These are phyloP conservation scores for Aspergillus texensis DNA, from an alignment of 2,329 filamentous ascomycete genomes.

Conservation along the genomic window DNA sequence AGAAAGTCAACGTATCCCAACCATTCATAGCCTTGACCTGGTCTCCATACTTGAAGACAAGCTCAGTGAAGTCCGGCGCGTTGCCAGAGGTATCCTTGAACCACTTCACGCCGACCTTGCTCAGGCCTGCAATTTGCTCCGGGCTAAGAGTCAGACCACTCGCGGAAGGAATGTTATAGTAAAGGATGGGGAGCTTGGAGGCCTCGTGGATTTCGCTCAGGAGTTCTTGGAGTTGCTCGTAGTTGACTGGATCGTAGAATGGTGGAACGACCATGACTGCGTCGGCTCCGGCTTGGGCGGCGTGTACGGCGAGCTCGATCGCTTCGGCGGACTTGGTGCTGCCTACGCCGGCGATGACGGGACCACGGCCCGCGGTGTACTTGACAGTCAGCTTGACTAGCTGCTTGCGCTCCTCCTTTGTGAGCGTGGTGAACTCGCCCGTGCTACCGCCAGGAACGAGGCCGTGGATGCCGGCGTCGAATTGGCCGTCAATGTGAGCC, in stretches of 20 bases:
- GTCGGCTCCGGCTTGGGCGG: conserved; percentile 42
- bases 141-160: conserved; percentile 49
- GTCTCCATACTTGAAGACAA: conserved; percentile 48
- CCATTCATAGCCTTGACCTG: conserved; percentile 55
- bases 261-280: conserved; percentile 55
- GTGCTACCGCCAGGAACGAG: conserved; percentile 56
- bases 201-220: conserved; percentile 46
- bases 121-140: conserved; percentile 47
- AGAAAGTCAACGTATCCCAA: conserved; percentile 58
- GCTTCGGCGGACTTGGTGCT: conserved; percentile 45
- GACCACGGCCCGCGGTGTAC: conserved; percentile 29
- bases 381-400: conserved; percentile 40
- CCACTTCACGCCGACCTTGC: conserved; percentile 52
- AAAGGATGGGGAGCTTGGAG: conserved; percentile 50
- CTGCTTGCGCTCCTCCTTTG: conserved; percentile 49
- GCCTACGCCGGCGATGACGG: conserved; percentile 39
- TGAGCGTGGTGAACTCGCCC: conserved; percentile 53
- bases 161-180: conserved; percentile 56
- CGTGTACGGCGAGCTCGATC: conserved; percentile 47
- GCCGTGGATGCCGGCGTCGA: conserved; percentile 51
- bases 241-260: conserved; percentile 51
- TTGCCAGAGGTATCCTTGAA: conserved; percentile 58
- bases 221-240: conserved; percentile 44
- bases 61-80: conserved; percentile 52
- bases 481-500: conserved; percentile 50